Conservation (phyloP, 495 filamentous ascomycete genomes). For the Penicillium coffeae region DNA sequence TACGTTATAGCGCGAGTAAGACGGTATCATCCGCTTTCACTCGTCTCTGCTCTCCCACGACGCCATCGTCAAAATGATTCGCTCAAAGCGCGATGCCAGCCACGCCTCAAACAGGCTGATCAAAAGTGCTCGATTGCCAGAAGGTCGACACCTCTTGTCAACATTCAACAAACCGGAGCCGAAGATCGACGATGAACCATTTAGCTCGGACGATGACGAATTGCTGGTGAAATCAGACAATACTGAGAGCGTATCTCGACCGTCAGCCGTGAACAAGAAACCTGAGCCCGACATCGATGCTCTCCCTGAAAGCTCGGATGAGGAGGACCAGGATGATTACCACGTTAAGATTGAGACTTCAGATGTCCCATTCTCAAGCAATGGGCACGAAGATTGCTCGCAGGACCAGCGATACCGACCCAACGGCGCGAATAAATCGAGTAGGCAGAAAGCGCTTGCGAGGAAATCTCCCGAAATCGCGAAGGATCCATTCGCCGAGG, state of each 20-base stretch:
- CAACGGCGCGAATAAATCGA: background rate
- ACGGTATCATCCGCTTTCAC: no score
- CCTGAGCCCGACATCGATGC: conserved; percentile 2
- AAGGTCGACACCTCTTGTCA: conserved; percentile 15
- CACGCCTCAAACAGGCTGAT: conserved; percentile 19
- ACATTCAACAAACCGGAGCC: conserved; percentile 18
- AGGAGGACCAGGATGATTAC: conserved; percentile 3
- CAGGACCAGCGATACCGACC: background rate
- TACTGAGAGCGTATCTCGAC: no score
- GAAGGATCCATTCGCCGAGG: background rate
- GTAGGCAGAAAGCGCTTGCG: background rate
- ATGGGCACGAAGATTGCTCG: background rate
- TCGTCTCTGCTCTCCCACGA: no score
- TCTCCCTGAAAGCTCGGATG: conserved; percentile 3
- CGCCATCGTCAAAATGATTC: no score
- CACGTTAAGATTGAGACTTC: background rate
- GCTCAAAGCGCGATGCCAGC: conserved; percentile 19
- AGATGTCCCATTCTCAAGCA: background rate
- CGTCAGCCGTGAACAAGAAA: conserved; percentile 14
- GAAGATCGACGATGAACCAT: conserved; percentile 15
- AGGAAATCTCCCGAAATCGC: background rate
- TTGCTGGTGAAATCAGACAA: no score
- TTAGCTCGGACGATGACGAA: conserved; percentile 25
- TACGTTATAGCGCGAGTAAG: no score
- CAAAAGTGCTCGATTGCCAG: background rate